Conservation (phyloP, 2,329 filamentous ascomycete species). For the Phyllosticta ampelicida region DNA sequence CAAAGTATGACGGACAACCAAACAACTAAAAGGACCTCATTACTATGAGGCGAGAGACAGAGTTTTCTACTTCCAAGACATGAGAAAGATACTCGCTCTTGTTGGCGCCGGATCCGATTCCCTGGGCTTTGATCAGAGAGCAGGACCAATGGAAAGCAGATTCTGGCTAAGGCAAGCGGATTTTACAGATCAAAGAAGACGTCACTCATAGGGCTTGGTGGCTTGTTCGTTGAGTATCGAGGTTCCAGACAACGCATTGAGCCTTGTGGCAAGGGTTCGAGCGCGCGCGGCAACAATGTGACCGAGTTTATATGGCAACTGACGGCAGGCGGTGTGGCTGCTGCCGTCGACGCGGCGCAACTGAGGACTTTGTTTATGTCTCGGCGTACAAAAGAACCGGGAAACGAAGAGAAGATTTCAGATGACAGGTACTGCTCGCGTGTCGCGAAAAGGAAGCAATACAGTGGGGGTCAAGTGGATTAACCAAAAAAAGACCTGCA, state of each 20-base stretch:
- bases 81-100: not conserved
- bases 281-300: conserved; percentile 23
- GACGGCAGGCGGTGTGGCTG: conserved; percentile 28
- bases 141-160: conserved; percentile 24
- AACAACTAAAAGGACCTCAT: not conserved
- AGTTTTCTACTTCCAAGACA: not conserved
- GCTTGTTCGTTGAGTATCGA: conserved; percentile 22
- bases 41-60: not conserved
- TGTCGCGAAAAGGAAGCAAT: not conserved
- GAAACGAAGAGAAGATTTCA: conserved; percentile 11
- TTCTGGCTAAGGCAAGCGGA: conserved; percentile 21
- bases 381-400: conserved; percentile 10
- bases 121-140: conserved; percentile 14
- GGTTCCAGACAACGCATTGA: conserved; percentile 26
- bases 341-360: conserved; percentile 24
- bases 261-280: conserved; percentile 20
- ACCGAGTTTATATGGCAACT: conserved; percentile 19
- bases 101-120: conserved; percentile 23
- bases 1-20: not conserved
- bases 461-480: conserved; percentile 7
- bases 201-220: conserved; percentile 24
- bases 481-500: conserved; percentile 17
- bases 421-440: conserved; percentile 13
- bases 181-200: conserved; percentile 22
- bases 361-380: conserved; percentile 18